These are phyloP conservation scores for Pseudogymnoascus sp. DNA, from an alignment of 2,329 filamentous ascomycete genomes.

Conservation along the genomic window DNA sequence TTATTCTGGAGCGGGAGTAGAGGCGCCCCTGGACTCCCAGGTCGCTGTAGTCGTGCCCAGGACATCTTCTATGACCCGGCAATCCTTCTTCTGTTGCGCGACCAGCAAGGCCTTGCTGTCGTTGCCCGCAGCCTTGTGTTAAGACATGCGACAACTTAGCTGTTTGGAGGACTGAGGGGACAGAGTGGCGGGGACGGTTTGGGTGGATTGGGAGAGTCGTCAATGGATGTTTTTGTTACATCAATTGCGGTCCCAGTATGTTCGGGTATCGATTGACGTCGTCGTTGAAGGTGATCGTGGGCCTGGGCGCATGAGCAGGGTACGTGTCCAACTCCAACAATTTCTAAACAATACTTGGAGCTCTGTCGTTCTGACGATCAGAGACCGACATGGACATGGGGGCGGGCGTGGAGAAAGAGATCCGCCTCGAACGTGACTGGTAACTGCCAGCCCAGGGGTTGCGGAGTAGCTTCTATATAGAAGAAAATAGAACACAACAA, in stretches of 20 bases:
- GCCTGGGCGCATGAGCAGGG: conserved; percentile 1
- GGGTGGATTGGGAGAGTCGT: neutral
- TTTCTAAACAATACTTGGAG: conserved; percentile 7
- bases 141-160: conserved; percentile 23
- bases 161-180: neutral
- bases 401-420: conserved; percentile 1
- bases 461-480: neutral
- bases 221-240: neutral
- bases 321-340: conserved; percentile 2
- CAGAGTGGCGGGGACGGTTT: neutral
- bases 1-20: conserved; percentile 26
- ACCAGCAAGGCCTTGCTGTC: conserved; percentile 28
- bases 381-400: conserved; percentile 1
- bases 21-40: conserved; percentile 21
- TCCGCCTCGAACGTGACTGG: conserved; percentile 4
- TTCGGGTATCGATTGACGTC: neutral
- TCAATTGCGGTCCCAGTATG: neutral
- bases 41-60: conserved; percentile 25
- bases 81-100: conserved; percentile 14
- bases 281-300: neutral
- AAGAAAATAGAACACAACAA: neutral
- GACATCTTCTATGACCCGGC: conserved; percentile 19
- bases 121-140: conserved; percentile 19
- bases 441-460: neutral
- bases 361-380: conserved; percentile 4